Percentiles rank a stretch among this genome's conserved stretches.
These are phyloP conservation scores for Thielaviopsis ethacetica DNA, from an alignment of 2,329 filamentous ascomycete genomes.

Conservation along the genomic window DNA sequence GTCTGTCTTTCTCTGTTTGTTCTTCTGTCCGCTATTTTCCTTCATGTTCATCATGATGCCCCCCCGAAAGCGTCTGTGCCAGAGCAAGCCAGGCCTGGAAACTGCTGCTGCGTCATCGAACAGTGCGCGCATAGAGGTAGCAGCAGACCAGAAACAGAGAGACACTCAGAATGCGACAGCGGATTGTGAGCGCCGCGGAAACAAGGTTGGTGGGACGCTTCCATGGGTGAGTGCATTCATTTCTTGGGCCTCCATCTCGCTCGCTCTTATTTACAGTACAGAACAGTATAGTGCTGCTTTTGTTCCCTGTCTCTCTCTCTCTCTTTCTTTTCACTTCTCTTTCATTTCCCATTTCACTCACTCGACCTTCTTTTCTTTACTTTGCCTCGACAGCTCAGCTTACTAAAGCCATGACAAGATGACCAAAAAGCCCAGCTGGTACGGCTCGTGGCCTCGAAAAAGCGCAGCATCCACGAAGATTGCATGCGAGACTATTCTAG, in stretches of 20 bases:
- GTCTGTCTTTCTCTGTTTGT: not conserved
- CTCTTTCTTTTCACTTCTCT: too few species aligned
- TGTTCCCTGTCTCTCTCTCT: too few species aligned
- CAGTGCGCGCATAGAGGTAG: not conserved
- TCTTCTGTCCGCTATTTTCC: not conserved
- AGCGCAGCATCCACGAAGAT: constrained; percentile 42
- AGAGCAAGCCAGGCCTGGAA: constrained; percentile 14
- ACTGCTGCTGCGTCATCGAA: constrained; percentile 13
- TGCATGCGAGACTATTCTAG: constrained; percentile 43
- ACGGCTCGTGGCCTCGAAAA: constrained; percentile 46
- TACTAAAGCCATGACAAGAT: constrained; percentile 20
- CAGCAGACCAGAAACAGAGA: not conserved
- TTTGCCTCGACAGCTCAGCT: not conserved
- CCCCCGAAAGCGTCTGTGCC: constrained; percentile 26
- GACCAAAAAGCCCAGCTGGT: constrained; percentile 42
- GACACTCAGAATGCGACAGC: not conserved
- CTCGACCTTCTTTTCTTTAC: not conserved
- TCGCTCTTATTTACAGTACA: too few species aligned
- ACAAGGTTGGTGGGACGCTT: not conserved
- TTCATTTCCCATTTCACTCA: not conserved
- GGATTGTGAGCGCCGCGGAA: not conserved
- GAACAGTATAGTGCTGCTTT: too few species aligned
- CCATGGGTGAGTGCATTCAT: not conserved
- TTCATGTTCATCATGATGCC: constrained; percentile 19
- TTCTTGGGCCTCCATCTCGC: not conserved